Percentiles rank a stretch among this genome's conserved stretches.
phyloP scores from a whole-genome alignment of 176 grass and related monocot species.

The Zea luxurians region DNA sequence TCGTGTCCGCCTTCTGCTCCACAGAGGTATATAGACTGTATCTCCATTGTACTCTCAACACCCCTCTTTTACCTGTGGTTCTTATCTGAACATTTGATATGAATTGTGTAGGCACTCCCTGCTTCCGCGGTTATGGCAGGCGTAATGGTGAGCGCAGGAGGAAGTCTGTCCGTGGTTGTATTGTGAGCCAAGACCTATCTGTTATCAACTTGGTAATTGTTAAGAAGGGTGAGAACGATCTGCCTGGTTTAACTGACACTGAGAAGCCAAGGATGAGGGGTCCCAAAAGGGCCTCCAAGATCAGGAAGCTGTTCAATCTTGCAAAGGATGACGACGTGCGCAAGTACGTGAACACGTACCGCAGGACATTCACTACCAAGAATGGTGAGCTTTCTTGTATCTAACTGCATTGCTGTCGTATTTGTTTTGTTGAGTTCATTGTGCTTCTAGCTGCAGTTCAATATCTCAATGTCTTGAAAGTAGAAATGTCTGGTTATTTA shows the following conservation, averaged over 20 bases:
- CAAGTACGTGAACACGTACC: too few species aligned
- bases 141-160: conserved; percentile 84
- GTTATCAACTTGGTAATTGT: conserved; percentile 94
- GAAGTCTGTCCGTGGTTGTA: conserved; percentile 25
- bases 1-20: background rate
- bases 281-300: too few species aligned
- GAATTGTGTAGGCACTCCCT: conserved; percentile 64
- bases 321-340: too few species aligned
- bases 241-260: conserved; percentile 76
- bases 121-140: conserved; percentile 84
- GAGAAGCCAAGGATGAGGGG: conserved; percentile 76
- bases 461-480: too few species aligned
- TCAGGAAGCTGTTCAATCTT: too few species aligned
- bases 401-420: too few species aligned
- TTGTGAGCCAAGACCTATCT: conserved; percentile 84
- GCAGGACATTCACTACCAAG: too few species aligned
- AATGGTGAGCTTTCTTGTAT: too few species aligned
- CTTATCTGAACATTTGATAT: background rate
- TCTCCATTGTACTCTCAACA: background rate
- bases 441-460: too few species aligned
- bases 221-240: conserved; percentile 82
- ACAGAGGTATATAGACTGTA: conserved; percentile 53
- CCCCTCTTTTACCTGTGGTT: background rate
- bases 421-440: too few species aligned
- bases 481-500: too few species aligned